Percentiles rank a stretch among this genome's conserved stretches.
These are phyloP conservation scores for Cryptomeria japonica DNA, from an alignment of 75 land plant genomes.

Conservation along the genomic window DNA sequence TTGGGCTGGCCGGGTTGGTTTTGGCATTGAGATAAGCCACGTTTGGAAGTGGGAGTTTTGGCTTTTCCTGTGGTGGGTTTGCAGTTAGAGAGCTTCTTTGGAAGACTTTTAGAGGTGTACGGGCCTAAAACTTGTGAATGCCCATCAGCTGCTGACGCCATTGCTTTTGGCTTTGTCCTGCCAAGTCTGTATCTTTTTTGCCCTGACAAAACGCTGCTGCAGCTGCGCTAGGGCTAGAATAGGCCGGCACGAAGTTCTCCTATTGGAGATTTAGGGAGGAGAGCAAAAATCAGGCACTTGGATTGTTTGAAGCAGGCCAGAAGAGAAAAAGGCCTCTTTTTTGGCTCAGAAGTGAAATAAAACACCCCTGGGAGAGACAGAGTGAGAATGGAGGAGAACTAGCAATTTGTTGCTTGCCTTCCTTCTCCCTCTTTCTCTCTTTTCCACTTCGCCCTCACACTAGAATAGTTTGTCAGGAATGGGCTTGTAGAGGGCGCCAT, in stretches of 20 bases:
- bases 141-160: slow-evolving; percentile 6
- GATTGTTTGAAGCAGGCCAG: not conserved
- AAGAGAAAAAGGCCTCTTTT: too few species aligned
- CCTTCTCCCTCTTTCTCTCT: slow-evolving; percentile 59
- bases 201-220: not conserved
- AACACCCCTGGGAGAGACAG: slow-evolving; percentile 25
- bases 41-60: not conserved
- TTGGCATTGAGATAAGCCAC: not conserved
- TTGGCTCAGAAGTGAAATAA: too few species aligned
- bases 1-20: not conserved
- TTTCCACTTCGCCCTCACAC: not conserved
- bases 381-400: slow-evolving; percentile 36
- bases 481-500: slow-evolving; percentile 15
- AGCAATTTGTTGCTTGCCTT: slow-evolving; percentile 25
- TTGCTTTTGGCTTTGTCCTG: not conserved
- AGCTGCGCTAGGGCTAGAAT: not conserved
- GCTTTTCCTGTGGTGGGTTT: not conserved
- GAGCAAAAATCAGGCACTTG: not conserved
- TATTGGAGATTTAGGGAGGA: not conserved
- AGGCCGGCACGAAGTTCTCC: not conserved
- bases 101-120: not conserved
- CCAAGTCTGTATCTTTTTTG: not conserved
- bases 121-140: not conserved
- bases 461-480: slow-evolving; percentile 20
- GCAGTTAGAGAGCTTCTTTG: not conserved